Base-by-base conservation (phyloP, 2,329 filamentous ascomycete genomes). In the Aureobasidium sp. region DNA sequence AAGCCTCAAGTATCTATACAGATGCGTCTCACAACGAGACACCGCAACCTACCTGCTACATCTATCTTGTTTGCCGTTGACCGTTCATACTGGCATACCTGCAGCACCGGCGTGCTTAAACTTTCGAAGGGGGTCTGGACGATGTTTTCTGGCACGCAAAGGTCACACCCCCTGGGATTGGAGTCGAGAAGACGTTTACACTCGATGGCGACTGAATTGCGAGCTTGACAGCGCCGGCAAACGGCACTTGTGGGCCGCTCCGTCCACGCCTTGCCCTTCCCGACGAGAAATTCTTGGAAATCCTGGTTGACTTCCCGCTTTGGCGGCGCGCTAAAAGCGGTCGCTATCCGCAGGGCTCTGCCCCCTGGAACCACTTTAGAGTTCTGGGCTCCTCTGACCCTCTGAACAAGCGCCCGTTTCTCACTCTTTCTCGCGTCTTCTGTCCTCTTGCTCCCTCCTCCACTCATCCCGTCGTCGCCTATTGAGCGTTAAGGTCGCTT, bases 11-110 rank as follows among this genome's bases (percentile, higher is more conserved):
- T 51, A 51, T 51, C 37, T 51, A 51, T 51, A 51, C 37, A 32
- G 37, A 49, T 34, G 11, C 48, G 48, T 51, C 48, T 51, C 48
- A 51, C 27, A 41, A 51, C 48, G 48, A 51, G 29, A 51, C 48
- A 40, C 14, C 48, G 27, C 14, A 34, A 51, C 48, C n/a, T 41
- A 51, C 27, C 29, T 51, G 34, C 37, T 25, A 25, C 48, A 41
- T 41, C 48, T 32, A 51, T 51, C 48, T 41, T 51, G 48, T 51
- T 51, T 41, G 37, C 48, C 48, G 48, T 51, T 51, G 48, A 24
- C 48, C 37, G 48, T 51, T 51, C 48, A 32, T 19, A 40, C 48
- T 51, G 48, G 48, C 35, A 40, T 24, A 34, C 19, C 48, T 41
- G 48, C 48, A 51, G 25, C 30, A 51, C 48, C 35, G 48, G 48